Conservation (phyloP, 2,329 filamentous ascomycete genomes). For the Hypoxylon sp. region DNA sequence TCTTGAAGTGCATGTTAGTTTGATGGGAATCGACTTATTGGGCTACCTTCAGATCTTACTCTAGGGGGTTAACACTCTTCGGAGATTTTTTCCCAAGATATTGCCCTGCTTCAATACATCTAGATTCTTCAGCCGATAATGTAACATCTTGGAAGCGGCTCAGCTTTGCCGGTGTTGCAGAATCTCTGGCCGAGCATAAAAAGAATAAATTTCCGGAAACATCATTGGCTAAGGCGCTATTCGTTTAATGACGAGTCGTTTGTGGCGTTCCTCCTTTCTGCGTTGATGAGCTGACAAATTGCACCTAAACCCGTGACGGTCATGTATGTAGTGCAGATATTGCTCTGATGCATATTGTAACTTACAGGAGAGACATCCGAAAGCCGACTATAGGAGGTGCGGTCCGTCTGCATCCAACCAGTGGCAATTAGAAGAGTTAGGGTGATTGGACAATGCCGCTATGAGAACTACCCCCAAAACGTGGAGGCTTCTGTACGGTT, state of each 20-base stretch:
- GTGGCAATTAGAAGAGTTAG: background rate
- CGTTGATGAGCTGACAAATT: background rate
- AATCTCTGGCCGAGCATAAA: conserved; percentile 1
- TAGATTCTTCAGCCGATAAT: conserved; percentile 14
- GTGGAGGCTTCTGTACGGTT: conserved; percentile 9
- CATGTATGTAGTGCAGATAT: conserved; percentile 10
- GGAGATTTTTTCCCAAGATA: background rate
- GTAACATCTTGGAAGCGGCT: conserved; percentile 3
- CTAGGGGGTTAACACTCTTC: background rate
- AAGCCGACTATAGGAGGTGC: conserved; percentile 8
- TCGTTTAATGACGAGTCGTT: conserved; percentile 18
- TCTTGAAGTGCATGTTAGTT: background rate
- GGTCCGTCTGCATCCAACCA: background rate
- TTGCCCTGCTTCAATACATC: background rate
- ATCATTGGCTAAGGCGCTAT: conserved; percentile 11
- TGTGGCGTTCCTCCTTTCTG: conserved; percentile 13
- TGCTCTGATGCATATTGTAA: background rate
- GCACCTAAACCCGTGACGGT: background rate
- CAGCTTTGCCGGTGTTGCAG: background rate
- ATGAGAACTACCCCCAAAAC: background rate
- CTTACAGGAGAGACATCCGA: conserved; percentile 4
- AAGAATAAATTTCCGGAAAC: background rate
- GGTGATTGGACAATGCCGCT: background rate
- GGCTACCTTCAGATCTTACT: background rate
- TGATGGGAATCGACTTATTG: background rate